A percentile compares a stretch with the other conserved stretches of the same genome.
phyloP scores from a whole-genome alignment of 768 basidiomycete genomes.

The Amanita phalloides region DNA sequence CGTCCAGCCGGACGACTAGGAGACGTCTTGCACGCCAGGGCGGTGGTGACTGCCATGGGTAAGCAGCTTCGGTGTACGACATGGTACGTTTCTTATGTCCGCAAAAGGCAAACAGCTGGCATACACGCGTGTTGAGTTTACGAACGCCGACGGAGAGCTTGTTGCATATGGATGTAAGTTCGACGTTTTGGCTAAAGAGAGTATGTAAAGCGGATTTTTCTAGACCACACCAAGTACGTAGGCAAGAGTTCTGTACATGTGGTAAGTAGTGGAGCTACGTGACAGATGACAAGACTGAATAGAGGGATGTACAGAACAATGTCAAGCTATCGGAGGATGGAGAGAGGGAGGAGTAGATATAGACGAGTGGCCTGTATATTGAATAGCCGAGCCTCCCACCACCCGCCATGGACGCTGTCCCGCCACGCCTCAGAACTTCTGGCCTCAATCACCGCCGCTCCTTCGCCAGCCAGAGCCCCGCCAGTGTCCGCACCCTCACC shows the following conservation, averaged over 20 bases:
- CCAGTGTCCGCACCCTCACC: constrained; percentile 9
- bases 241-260: constrained; percentile 50
- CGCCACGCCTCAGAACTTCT: constrained; percentile 23
- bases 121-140: constrained; percentile 76
- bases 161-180: constrained; percentile 75
- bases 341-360: constrained; percentile 42
- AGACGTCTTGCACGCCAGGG: constrained; percentile 55
- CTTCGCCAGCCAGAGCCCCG: constrained; percentile 19
- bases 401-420: constrained; percentile 25
- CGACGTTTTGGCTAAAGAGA: background rate
- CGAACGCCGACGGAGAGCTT: constrained; percentile 46
- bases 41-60: constrained; percentile 65
- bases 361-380: background rate
- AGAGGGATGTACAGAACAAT: constrained; percentile 38
- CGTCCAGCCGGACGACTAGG: constrained; percentile 66
- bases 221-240: constrained; percentile 82
- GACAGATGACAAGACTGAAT: background rate
- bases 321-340: constrained; percentile 76
- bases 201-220: constrained; percentile 5
- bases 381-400: background rate
- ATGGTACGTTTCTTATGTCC: background rate
- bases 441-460: constrained; percentile 18
- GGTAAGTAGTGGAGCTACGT: constrained; percentile 17
- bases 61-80: constrained; percentile 3
- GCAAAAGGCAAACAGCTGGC: constrained; percentile 65